Evolutionary conservation across 331 rosid genomes (phyloP).

Genomic region (Saraca asoca): DNA sequence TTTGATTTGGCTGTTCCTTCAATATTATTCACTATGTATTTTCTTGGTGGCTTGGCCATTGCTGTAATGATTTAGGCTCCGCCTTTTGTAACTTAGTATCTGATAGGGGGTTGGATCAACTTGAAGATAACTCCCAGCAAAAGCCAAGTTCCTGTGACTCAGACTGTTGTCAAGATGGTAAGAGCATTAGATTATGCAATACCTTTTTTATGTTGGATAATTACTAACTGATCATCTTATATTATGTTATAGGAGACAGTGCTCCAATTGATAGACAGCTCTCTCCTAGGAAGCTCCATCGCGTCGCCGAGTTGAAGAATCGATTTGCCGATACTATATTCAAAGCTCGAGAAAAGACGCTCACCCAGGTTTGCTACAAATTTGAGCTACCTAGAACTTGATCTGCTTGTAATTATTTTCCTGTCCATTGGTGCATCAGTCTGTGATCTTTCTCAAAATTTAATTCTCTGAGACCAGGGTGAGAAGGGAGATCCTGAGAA

Average conservation of each 20-base stretch:
- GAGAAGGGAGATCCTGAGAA: slow-evolving; percentile 85
- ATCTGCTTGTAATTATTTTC: slow-evolving; percentile 8
- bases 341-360: slow-evolving; percentile 81
- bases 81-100: slow-evolving; percentile 48
- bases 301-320: slow-evolving; percentile 67
- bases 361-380: slow-evolving; percentile 54
- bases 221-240: slow-evolving; percentile 18
- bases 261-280: slow-evolving; percentile 66
- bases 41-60: slow-evolving; percentile 15
- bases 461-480: slow-evolving; percentile 56
- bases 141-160: slow-evolving; percentile 65
- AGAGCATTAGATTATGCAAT: slow-evolving; percentile 32
- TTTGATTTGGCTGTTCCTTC: slow-evolving; percentile 2
- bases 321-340: slow-evolving; percentile 81
- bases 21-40: background rate
- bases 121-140: slow-evolving; percentile 61
- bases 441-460: slow-evolving; percentile 39
- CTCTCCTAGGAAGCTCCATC: slow-evolving; percentile 65
- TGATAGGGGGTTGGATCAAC: slow-evolving; percentile 69
- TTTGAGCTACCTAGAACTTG: slow-evolving; percentile 28
- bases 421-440: slow-evolving; percentile 23
- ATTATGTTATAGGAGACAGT: slow-evolving; percentile 56
- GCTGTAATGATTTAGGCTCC: slow-evolving; percentile 25
- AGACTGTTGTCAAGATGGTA: slow-evolving; percentile 72
- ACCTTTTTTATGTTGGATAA: slow-evolving; percentile 12